Percentiles rank a stretch among this genome's conserved stretches.
Conservation (phyloP, 2,329 filamentous ascomycete species). For the Trichoderma lentiforme region DNA sequence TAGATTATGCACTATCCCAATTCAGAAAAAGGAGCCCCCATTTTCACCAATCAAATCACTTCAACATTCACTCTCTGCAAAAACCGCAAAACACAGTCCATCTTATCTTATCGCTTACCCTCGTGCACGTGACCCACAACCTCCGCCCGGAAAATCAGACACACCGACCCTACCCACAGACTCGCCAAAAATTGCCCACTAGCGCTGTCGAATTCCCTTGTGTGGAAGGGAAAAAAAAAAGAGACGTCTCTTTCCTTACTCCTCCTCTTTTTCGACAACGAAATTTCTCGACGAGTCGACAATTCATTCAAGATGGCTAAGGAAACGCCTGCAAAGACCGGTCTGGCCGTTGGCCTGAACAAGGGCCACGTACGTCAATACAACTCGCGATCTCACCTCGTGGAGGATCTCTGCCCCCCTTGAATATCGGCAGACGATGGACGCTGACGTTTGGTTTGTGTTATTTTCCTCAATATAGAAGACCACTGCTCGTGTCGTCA, state of each 20-base stretch:
- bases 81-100: neutral
- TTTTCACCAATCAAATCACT: neutral
- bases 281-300: constrained; percentile 7
- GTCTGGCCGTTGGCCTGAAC: constrained; percentile 61
- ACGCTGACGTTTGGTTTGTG: constrained; percentile 46
- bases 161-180: constrained; percentile 18
- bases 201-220: neutral
- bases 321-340: constrained; percentile 55
- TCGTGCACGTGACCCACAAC: constrained; percentile 33
- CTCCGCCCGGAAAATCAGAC: constrained; percentile 21
- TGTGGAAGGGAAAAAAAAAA: neutral
- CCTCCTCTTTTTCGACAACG: constrained; percentile 26
- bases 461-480: constrained; percentile 53
- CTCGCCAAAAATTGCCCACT: constrained; percentile 22
- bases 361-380: constrained; percentile 58
- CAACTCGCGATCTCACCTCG: constrained; percentile 61
- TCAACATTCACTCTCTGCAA: neutral
- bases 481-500: constrained; percentile 74
- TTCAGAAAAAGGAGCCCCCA: neutral
- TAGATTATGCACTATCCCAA: neutral
- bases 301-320: constrained; percentile 51
- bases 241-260: constrained; percentile 11
- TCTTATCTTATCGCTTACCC: constrained; percentile 24
- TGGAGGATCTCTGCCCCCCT: constrained; percentile 66
- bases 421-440: constrained; percentile 53